These are phyloP conservation scores for Aureobasidium sp. DNA, from an alignment of 2,329 filamentous ascomycete species.

Conservation along the genomic window DNA sequence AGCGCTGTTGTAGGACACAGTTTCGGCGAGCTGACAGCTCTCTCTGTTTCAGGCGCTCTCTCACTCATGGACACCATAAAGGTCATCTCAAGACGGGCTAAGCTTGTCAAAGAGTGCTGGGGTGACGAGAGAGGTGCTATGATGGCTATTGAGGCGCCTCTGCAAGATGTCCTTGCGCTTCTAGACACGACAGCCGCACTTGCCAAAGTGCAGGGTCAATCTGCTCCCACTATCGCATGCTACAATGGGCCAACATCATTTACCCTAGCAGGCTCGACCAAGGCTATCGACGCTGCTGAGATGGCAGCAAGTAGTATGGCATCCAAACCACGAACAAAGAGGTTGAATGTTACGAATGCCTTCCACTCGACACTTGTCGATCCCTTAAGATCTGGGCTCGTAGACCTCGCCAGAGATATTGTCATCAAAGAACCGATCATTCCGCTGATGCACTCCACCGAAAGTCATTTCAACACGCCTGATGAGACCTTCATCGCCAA, in stretches of 20 bases:
- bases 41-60: constrained; percentile 28
- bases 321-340: neutral
- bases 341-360: neutral
- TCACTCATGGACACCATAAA: constrained; percentile 19
- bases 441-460: neutral
- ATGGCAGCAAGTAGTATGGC: no score
- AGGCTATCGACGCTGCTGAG: no score
- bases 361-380: neutral
- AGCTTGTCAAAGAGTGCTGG: neutral
- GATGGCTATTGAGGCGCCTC: neutral
- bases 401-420: neutral
- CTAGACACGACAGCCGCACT: no score
- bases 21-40: constrained; percentile 33
- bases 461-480: neutral
- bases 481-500: neutral
- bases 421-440: neutral
- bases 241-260: neutral
- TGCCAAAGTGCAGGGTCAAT: no score
- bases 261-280: neutral
- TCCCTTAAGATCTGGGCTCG: neutral
- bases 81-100: neutral
- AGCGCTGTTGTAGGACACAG: constrained; percentile 24
- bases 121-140: neutral
- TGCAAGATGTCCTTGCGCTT: no score
- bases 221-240: neutral